Base-by-base conservation (phyloP, 768 basidiomycete genomes). In the Tricholoma bakamatsutake region DNA sequence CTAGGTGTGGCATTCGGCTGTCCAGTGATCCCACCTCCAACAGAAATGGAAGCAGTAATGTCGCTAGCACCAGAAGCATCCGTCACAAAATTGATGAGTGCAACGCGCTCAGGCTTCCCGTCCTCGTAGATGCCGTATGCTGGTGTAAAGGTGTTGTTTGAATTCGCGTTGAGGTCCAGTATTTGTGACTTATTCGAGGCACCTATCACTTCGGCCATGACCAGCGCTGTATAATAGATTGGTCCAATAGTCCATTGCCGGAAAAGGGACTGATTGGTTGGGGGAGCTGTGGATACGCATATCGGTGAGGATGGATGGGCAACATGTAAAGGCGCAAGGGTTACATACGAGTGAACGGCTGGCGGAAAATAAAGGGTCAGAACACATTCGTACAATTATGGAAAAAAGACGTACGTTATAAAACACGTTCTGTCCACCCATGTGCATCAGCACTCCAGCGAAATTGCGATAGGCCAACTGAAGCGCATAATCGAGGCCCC, bases 211-310 rank as follows among this genome's bases (percentile, higher is more conserved):
- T 93, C 90, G 2, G 88, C 84, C 56, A 86, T 72, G 58, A 82
- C 78, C 5, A 93, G 73, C 2, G 84, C 78, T 0, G 88, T 78
- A 67, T 92, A 93, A 71, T 88, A 91, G 50, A 86, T 73, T 0
- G 89, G 82, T 0, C 87, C 88, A 47, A 90, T 73, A 0, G 87
- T 87, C 89, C 88, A 92, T 70, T 87, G 73, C 53, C 77, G 78
- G 70, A 77, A 82, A 1, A 73, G 64, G 6, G 82, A 79, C 56
- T 85, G 76, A 61, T 85, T 83, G 45, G 75, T 82, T 60, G 76
- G 81, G 62, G 73, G 83, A 55, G 70, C 78, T 79, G 63, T 67
- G 71, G 61, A 11, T 15, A n/a, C 11, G 1, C 8, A 31, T 3
- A 8, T 35, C 13, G 13, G 30, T 49, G 28, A 67, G 17, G 35